Base-by-base conservation (phyloP, 805 yeast genomes). In the Saccharomycopsis malanga region DNA sequence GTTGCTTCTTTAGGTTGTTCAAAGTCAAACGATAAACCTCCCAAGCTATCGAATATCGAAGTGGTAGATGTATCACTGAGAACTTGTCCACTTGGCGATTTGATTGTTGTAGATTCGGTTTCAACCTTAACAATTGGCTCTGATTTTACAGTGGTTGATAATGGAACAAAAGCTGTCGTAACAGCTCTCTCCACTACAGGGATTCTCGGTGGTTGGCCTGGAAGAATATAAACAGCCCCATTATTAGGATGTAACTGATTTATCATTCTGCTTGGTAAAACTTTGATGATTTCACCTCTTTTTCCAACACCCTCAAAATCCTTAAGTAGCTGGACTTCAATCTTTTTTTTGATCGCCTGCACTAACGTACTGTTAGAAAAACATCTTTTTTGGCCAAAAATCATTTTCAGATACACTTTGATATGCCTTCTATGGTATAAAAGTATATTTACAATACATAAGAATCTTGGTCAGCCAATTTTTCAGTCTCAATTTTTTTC, bases 201-300 rank as follows among this genome's bases (percentile, higher is more conserved):
- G 17, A 51, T 48, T 34, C 48, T 45, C 42, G 52, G 52, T 6
- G 37, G 40, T 34, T 42, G 47, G 14, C 38, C 45, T 17, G 49
- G 50, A 23, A 72, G 60, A 20, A 87, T 71, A 58, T 87, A 88
- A 17, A 77, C 73, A 2, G 96, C 96, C 38, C 87, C 84, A 57
- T 85, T 81, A 51, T 69, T 57, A 37, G 77, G 76, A 57, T 87
- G 87, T 48, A 88, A 72, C 56, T 67, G 76, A 65, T 85, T 86
- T 59, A 91, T 77, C 96, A 88, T 88, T 53, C 76, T 70, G 20
- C 87, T 84, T 25, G 95, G 88, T 53, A 77, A 73, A 17, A 88
- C 96, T 30, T 74, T 68, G 24, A 83, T 71, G 38, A 88, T 72
- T 66, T 88, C 83, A 30, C 96, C 96, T 51, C 66, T 68, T 20